Base-by-base conservation (phyloP, 2,329 filamentous ascomycete genomes). In the Penicillium sp. region DNA sequence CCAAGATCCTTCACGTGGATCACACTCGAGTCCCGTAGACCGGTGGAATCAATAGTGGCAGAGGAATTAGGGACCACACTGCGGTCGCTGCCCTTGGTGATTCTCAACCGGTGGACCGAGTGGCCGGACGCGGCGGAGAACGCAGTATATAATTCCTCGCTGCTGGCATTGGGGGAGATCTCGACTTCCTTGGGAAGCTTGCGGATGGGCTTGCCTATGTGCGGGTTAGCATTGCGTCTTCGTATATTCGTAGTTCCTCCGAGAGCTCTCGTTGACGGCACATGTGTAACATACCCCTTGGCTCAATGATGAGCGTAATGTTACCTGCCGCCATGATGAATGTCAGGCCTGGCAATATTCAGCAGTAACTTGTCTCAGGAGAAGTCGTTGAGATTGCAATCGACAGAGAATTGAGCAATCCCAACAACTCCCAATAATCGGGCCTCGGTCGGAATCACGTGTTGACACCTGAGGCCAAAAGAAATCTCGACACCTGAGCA, bases 1-100 rank as follows among this genome's bases (percentile, higher is more conserved):
- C 92, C 94, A 29, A 99, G 82, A 72, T 99, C 93, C 79, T 99
- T 97, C 60, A 97, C 90, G 64, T 94, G 86, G 46, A 99, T 75
- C 18, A 80, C 79, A 60, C 83, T 84, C 64, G 82, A 80, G 61
- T 86, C 80, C 51, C 78, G 76, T 43, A 89, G 72, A 13, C 84
- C 84, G 3, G 80, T 82, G 43, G 79, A 77, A 57, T 81, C 73
- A 36, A 88, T 71, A 2, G 78, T 83, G 49, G 79, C 77, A 52
- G 77, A 70, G 18, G 69, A 62, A 64, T 86, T 87, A 49, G 81
- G 77, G 13, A 88, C 74, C 40, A 81, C 69, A 39, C 76, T 79
- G 46, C 84, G 83, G 76, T 87, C 85, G 60, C 81, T 84, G 57
- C 81, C 84, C 67, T 86, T 87, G 43, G 86, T 88, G 60, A 89